These are phyloP conservation scores for Phytophthora foliorum DNA, from an alignment of 352 stramenopile genomes.

Conservation along the genomic window DNA sequence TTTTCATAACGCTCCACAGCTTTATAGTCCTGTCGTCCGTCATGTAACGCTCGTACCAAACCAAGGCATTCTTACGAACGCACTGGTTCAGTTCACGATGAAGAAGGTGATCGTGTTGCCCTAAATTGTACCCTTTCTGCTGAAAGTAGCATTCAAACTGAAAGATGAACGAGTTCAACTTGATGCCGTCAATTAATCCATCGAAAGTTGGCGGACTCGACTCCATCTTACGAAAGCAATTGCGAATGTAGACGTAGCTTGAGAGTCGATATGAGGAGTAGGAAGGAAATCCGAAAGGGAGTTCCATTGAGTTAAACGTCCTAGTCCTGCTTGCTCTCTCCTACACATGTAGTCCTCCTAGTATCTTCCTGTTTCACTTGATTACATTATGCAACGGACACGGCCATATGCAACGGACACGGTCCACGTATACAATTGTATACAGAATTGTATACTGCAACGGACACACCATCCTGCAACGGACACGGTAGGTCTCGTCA, in stretches of 20 bases:
- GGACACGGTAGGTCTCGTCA: too few relatives aligned
- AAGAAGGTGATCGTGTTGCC: not conserved
- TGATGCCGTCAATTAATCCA: constrained; percentile 16
- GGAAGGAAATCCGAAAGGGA: too few relatives aligned
- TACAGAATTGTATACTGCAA: too few relatives aligned
- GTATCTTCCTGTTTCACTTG: too few relatives aligned
- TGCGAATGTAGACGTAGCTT: too few relatives aligned
- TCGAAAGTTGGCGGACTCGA: constrained; percentile 8
- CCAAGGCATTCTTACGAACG: constrained; percentile 4
- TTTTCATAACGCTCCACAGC: constrained; percentile 14
- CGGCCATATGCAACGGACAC: too few relatives aligned
- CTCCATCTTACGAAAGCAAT: constrained; percentile 14
- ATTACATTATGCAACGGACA: too few relatives aligned
- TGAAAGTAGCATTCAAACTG: constrained; percentile 15
- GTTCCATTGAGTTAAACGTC: too few relatives aligned
- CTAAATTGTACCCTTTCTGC: constrained; percentile 2
- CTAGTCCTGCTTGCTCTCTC: too few relatives aligned
- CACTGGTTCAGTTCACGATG: constrained; percentile 10
- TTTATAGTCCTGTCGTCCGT: constrained; percentile 1
- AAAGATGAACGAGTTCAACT: constrained; percentile 13
- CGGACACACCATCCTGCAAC: too few relatives aligned
- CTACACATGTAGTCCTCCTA: not conserved
- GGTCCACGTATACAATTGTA: too few relatives aligned
- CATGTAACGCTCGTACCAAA: constrained; percentile 17
- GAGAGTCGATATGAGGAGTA: too few relatives aligned